Evolutionary conservation across 306 rosid genomes (phyloP), one percentile per base, ranked within the genome.

Genomic region (Dryas alaskensis): DNA sequence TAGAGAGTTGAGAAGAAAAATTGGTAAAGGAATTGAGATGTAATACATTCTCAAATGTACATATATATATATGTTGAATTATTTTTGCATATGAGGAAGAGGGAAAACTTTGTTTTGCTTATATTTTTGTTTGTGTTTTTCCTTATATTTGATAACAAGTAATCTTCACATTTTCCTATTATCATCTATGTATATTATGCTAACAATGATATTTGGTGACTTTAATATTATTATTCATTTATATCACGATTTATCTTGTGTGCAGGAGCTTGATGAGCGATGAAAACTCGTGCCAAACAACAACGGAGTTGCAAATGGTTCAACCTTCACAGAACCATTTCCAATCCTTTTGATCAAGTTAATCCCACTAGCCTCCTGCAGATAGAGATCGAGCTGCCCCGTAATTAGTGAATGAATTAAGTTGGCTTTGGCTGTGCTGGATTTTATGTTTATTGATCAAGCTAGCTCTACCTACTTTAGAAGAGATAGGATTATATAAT

Each of bases 281-380:
- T 14, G 92, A 94, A 4, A 86, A 83, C 60, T 89, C 97, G 16
- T 89, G 96, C 84, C 98, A 89, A 84, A 87, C 96, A 31, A 69
- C 92, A 11, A 84, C 94, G 16, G 98, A 91, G 52, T 70, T 91
- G 69, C 98, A 94, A 69, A 89, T 89, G 89, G 78, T 89, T 81
- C 96, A 91, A 69, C 81, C 80, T 71, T 80, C 84, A 55, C 96
- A 85, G 62, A 82, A 71, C 81, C 90, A 84, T 72, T 92, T 92
- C 86, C 62, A 88, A 0, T 82, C 49, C 78, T 91, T 89, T 81
- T 91, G 84, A 89, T 77, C 51, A 74, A 14, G n/a, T 43, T 31
- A 31, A 42, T 43, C 42, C 51, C 48, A 76, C 9, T 46, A 48
- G 39, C 19, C 4, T 31, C 3, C 3, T 10, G 39, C 37, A 73